phyloP scores from a whole-genome alignment of 495 filamentous ascomycete genomes.

The Monascus purpureus region DNA sequence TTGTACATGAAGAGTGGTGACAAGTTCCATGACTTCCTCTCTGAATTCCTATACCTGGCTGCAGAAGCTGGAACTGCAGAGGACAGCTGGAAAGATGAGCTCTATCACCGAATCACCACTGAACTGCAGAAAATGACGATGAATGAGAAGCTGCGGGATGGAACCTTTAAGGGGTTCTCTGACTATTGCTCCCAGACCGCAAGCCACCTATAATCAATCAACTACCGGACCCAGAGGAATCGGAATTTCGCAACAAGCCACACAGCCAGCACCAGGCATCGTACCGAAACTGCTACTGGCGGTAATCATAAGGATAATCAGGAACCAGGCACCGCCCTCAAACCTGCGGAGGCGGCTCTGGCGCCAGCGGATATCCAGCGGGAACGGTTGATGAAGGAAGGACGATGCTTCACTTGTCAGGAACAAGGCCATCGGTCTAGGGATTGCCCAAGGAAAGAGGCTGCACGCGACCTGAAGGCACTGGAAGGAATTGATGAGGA shows the following conservation, averaged over 20 bases:
- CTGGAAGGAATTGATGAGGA: too few relatives aligned
- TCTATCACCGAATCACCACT: conserved; percentile 1
- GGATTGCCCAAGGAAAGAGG: too few relatives aligned
- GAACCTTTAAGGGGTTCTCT: too few relatives aligned
- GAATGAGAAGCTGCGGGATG: too few relatives aligned
- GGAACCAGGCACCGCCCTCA: too few relatives aligned
- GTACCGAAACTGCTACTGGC: not conserved
- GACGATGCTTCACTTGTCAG: conserved; percentile 1
- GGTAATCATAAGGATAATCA: not conserved
- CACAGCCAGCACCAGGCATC: too few relatives aligned
- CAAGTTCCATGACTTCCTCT: conserved; percentile 3
- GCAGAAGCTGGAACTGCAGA: not conserved
- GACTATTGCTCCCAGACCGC: too few relatives aligned
- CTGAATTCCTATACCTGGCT: conserved; percentile 2
- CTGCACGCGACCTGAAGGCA: too few relatives aligned
- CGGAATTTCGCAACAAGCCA: not conserved
- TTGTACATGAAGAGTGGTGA: conserved; percentile 1
- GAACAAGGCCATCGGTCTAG: not conserved
- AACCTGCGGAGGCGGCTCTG: too few relatives aligned
- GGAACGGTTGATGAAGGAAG: not conserved
- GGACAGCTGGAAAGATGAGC: conserved; percentile 1
- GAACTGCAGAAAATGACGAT: too few relatives aligned
- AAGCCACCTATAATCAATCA: not conserved
- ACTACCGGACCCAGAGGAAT: not conserved
- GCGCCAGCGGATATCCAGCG: not conserved